These are phyloP conservation scores for Sporothrix brasiliensis DNA, from an alignment of 2,329 filamentous ascomycete genomes.

Conservation along the genomic window DNA sequence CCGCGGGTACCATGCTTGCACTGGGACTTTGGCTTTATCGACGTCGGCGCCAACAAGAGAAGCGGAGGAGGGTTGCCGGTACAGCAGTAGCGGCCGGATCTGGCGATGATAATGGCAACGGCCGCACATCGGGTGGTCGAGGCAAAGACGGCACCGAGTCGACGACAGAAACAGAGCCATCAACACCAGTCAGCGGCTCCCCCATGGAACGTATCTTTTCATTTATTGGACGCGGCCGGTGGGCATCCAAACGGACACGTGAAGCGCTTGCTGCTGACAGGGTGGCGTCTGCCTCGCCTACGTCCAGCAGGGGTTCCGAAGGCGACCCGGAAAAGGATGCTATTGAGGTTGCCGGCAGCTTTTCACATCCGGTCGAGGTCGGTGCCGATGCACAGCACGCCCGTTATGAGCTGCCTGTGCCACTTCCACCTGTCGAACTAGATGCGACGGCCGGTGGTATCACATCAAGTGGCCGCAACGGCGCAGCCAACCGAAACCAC, in stretches of 20 bases:
- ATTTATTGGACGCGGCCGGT: constrained; percentile 47
- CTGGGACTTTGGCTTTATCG: constrained; percentile 42
- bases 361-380: constrained; percentile 46
- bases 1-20: constrained; percentile 43
- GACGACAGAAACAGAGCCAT: constrained; percentile 43
- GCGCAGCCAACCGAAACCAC: not conserved
- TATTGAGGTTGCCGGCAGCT: constrained; percentile 39
- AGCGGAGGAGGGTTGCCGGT: constrained; percentile 7
- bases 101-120: not conserved
- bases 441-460: constrained; percentile 45
- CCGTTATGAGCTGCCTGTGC: constrained; percentile 57
- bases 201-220: constrained; percentile 50
- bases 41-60: constrained; percentile 42
- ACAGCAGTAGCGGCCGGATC: constrained; percentile 30
- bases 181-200: constrained; percentile 37
- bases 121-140: not conserved
- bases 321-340: constrained; percentile 30
- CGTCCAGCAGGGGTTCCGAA: constrained; percentile 26
- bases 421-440: constrained; percentile 53
- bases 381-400: constrained; percentile 52
- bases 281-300: not conserved
- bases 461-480: not conserved
- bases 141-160: constrained; percentile 43
- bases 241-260: constrained; percentile 37
- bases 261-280: not conserved